Conservation (phyloP, 2,329 filamentous ascomycete species). For the Xylaria sp. region DNA sequence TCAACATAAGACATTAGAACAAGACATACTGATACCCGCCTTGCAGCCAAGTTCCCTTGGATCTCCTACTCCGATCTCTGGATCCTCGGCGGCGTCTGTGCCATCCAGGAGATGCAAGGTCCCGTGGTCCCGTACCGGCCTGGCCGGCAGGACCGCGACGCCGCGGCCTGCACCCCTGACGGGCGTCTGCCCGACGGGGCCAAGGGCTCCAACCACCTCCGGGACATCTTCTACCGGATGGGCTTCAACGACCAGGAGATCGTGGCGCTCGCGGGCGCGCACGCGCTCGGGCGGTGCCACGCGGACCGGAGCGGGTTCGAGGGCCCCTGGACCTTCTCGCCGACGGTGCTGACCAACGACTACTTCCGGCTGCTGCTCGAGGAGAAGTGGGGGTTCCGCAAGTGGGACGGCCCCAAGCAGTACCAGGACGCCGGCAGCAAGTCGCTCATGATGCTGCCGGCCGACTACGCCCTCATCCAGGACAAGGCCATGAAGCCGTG, state of each 20-base stretch:
- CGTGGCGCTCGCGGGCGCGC: constrained; percentile 83
- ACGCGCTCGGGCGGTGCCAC: constrained; percentile 90
- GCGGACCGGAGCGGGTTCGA: constrained; percentile 83
- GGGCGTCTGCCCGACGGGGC: constrained; percentile 81
- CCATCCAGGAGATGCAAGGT: constrained; percentile 94
- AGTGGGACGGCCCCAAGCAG: constrained; percentile 88
- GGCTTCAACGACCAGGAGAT: constrained; percentile 98
- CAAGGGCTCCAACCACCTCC: constrained; percentile 79
- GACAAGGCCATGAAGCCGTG: constrained; percentile 83
- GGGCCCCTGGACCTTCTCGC: constrained; percentile 91
- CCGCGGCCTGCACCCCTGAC: constrained; percentile 86
- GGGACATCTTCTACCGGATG: constrained; percentile 94
- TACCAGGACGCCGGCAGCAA: constrained; percentile 77
- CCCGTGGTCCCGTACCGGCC: constrained; percentile 86
- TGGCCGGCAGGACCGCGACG: constrained; percentile 79
- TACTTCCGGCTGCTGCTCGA: constrained; percentile 86
- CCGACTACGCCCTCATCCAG: constrained; percentile 83
- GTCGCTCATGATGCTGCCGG: constrained; percentile 95
- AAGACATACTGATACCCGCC: constrained; percentile 18
- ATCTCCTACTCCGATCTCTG: constrained; percentile 96
- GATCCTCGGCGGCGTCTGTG: constrained; percentile 84
- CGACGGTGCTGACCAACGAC: constrained; percentile 91
- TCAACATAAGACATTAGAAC: neutral
- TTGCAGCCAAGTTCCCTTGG: constrained; percentile 80
- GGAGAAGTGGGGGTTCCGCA: constrained; percentile 90